Evolutionary conservation across 73 alveolate genomes (phyloP), one percentile per base, ranked within the genome.

Genomic region (Tetrahymena elliotti): DNA sequence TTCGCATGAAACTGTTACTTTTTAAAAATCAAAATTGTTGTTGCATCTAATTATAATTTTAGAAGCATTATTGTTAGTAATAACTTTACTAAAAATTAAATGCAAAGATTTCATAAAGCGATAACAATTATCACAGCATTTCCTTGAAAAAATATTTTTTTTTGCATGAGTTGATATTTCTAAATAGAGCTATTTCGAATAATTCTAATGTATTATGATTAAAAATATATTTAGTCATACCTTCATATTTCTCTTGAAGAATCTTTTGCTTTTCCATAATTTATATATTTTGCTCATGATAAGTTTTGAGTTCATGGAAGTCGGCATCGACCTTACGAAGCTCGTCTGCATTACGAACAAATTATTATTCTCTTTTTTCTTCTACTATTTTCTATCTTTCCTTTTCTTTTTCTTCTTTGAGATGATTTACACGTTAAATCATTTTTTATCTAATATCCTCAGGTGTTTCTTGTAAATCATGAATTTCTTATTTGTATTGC

Each of bases 291-390:
- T 93, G 92, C 35, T 94, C 92, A 16, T 93, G 94, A 38, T 83
- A 93, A 5, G 96, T 35, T 83, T 94, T 83, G 35, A 94, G 40
- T 94, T 94, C 96, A 53, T 94, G 92, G 93, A 94, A 94, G 20
- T 94, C 39, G 27, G 54, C 53, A 84, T 84, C 93, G 2, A 94
- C 96, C 52, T 38, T 37, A 83, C 96, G 92, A 11, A 94, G 93
- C 68, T 94, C 96, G 84, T 94, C 96, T 24, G 96, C 96, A 82
- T 94, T 83, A 33, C 93, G 94, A 34, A 93, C 84, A 38, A 94
- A 94, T 83, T 93, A 40, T 38, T 83, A 37, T 36, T 94, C 88
- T 83, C 93, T 53, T 38, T 52, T 41, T 11, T 53, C 84, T 12
- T 94, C 94, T 38, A 93, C 96, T 24, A 83, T 37, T 33, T 33